Conservation (phyloP, 495 filamentous ascomycete genomes). For the Wilcoxina mikolae region DNA sequence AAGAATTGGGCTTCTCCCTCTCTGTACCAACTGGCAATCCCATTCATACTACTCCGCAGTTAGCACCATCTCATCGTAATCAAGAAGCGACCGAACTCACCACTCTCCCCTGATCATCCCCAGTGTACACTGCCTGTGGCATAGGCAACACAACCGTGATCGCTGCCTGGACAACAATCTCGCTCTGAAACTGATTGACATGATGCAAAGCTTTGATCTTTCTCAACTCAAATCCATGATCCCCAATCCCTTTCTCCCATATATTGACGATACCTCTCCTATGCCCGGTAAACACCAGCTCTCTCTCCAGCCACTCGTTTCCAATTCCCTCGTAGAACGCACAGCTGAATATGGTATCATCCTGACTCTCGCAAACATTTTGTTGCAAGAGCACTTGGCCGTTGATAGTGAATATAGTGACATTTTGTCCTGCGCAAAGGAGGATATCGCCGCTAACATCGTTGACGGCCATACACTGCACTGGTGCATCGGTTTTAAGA, state of each 20-base stretch:
- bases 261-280: slow-evolving; percentile 68
- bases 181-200: slow-evolving; percentile 58
- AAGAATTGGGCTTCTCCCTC: slow-evolving; percentile 20
- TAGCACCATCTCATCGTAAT: slow-evolving; percentile 1
- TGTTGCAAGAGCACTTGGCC: slow-evolving; percentile 68
- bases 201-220: slow-evolving; percentile 67
- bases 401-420: slow-evolving; percentile 78
- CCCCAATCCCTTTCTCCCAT: slow-evolving; percentile 39
- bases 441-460: slow-evolving; percentile 79
- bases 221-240: slow-evolving; percentile 37
- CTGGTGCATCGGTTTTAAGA: slow-evolving; percentile 42
- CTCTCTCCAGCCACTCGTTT: slow-evolving; percentile 83
- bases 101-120: slow-evolving; percentile 78
- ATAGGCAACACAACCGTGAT: slow-evolving; percentile 81
- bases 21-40: slow-evolving; percentile 27
- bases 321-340: slow-evolving; percentile 86
- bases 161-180: slow-evolving; percentile 59
- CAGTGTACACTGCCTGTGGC: slow-evolving; percentile 74
- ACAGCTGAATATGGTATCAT: slow-evolving; percentile 62
- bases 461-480: slow-evolving; percentile 70
- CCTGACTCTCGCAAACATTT: slow-evolving; percentile 53
- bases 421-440: slow-evolving; percentile 56
- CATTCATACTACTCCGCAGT: slow-evolving; percentile 23
- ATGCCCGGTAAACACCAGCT: slow-evolving; percentile 80
- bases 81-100: slow-evolving; percentile 32